Base-by-base conservation (phyloP, 805 yeast species). In the Nematodospora valgi region DNA sequence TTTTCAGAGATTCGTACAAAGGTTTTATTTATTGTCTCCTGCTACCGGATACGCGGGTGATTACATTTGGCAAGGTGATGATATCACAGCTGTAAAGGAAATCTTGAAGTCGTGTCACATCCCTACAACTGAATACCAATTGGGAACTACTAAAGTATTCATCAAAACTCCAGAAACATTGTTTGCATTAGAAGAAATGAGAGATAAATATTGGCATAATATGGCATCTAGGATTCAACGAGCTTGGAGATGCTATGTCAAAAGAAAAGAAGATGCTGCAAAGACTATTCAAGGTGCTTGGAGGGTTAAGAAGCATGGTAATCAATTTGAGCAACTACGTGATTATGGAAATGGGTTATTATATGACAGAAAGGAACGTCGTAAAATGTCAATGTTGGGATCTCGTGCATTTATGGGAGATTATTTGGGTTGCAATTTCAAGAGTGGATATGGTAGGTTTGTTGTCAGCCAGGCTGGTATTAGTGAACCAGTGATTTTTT, bases 161-260 rank as follows among this genome's bases (percentile, higher is more conserved):
- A 89, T 93, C 61, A 93, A 93, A 55, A 87, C 95, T 9, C 98
- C 98, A 7, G 98, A 93, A 58, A 91, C 98, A 0, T 68, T 93
- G 51, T 93, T 93, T 58, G 96, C 96, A 0, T 67, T 93, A 39
- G 99, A 93, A 62, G 91, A 86, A 49, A 80, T 91, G 91, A 78
- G 98, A 59, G 99, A 93, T 52, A 84, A 81, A 65, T 93, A 88
- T 57, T 93, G 98, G 98, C 91, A 87, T 53, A 86, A 86, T 49
- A 93, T 93, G 95, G 98, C 98, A 4, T 89, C 95, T 3, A 78
- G 95, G 50, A 91, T 93, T 48, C 99, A 93, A 68, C 78, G 97
- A 46, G 98, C 98, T 3, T 88, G 97, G 86, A 76, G 98, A 67
- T 72, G 86, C 49, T 86, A 82, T 54, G 65, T 80, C 43, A 80